Evolutionary conservation across 768 basidiomycete species (phyloP).

Genomic region (Russula virescens): DNA sequence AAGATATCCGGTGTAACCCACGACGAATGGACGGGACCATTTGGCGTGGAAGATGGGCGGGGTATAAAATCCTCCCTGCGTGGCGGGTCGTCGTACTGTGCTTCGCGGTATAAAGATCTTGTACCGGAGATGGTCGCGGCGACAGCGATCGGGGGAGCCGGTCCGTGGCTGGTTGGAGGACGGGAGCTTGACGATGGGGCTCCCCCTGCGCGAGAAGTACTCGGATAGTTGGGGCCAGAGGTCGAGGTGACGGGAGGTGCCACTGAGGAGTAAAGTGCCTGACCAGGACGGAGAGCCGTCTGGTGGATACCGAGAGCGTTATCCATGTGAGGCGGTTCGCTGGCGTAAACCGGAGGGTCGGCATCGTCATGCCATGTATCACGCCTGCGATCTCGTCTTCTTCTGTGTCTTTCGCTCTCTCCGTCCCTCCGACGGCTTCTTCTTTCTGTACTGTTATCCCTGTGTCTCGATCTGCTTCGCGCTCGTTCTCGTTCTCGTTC

Average conservation of each 20-base stretch:
- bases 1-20: constrained; percentile 13
- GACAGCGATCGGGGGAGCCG: background rate
- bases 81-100: background rate
- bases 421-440: constrained; percentile 14
- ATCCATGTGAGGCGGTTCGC: background rate
- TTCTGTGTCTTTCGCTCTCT: constrained; percentile 8
- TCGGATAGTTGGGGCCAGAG: background rate
- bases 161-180: background rate
- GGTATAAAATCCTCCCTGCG: background rate
- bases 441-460: constrained; percentile 14
- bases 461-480: constrained; percentile 14
- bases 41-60: constrained; percentile 19
- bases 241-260: constrained; percentile 1
- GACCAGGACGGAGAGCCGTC: constrained; percentile 1
- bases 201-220: constrained; percentile 4
- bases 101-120: constrained; percentile 7
- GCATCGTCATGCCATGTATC: background rate
- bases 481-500: constrained; percentile 7
- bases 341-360: background rate
- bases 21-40: constrained; percentile 5
- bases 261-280: constrained; percentile 3
- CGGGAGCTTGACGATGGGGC: background rate
- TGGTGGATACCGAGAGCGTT: constrained; percentile 20
- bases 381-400: constrained; percentile 16
- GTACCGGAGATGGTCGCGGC: constrained; percentile 2